phyloP scores from a whole-genome alignment of 192 early-diverging fungal genomes.

The Podila verticillata region DNA sequence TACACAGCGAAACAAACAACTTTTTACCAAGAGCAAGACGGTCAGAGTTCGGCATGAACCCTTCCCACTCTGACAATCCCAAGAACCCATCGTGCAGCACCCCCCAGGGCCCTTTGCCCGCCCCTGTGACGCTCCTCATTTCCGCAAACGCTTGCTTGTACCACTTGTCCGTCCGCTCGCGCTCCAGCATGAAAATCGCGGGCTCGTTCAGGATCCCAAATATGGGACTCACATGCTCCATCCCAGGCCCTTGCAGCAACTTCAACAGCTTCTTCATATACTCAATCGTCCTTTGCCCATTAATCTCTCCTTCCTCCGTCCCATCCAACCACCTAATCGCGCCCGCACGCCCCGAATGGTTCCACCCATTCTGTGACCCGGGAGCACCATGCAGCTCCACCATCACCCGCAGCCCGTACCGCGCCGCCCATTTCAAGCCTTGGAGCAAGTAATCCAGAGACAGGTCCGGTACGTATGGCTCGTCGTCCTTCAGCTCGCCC shows the following conservation, averaged over 20 bases:
- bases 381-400: constrained; percentile 77
- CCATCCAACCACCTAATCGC: constrained; percentile 45
- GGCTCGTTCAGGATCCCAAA: constrained; percentile 67
- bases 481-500: constrained; percentile 48
- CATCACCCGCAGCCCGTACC: constrained; percentile 72
- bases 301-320: constrained; percentile 47
- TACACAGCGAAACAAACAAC: neutral
- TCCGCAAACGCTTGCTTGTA: constrained; percentile 53
- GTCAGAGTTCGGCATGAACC: constrained; percentile 54
- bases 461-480: constrained; percentile 72
- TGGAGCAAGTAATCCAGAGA: constrained; percentile 64
- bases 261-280: constrained; percentile 62
- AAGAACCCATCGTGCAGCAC: constrained; percentile 62
- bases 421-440: constrained; percentile 71
- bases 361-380: constrained; percentile 81
- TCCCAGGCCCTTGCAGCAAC: constrained; percentile 61
- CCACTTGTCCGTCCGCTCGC: constrained; percentile 36
- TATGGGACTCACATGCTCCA: constrained; percentile 55
- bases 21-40: constrained; percentile 57
- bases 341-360: constrained; percentile 54
- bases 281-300: constrained; percentile 63
- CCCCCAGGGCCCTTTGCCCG: constrained; percentile 43
- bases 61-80: constrained; percentile 53
- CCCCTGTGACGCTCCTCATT: constrained; percentile 46
- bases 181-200: constrained; percentile 25